Evolutionary conservation across 345 rosid genomes (phyloP).

Genomic region (Punica granatum): DNA sequence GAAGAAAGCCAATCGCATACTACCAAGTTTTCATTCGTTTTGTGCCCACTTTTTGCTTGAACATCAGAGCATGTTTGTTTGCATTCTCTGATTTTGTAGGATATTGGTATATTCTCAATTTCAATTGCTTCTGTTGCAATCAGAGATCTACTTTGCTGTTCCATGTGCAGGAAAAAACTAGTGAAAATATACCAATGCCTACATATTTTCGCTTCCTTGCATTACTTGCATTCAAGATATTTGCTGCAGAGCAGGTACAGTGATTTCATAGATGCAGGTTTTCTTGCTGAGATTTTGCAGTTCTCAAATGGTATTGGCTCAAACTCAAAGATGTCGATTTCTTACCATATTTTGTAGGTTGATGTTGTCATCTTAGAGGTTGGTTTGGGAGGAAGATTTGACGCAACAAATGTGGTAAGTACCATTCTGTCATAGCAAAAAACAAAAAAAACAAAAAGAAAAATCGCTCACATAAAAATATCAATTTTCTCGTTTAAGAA

Average conservation of each 20-base stretch:
- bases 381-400: constrained; percentile 86
- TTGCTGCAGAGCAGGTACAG: constrained; percentile 77
- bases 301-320: neutral
- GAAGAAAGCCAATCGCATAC: neutral
- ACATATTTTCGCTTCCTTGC: constrained; percentile 82
- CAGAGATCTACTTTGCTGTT: neutral
- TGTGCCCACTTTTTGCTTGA: neutral
- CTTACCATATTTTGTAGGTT: constrained; percentile 35
- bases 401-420: constrained; percentile 90
- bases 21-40: neutral
- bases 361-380: constrained; percentile 95
- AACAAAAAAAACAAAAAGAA: neutral
- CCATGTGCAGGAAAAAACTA: constrained; percentile 51
- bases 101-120: neutral
- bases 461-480: neutral
- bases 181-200: constrained; percentile 84
- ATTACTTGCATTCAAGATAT: constrained; percentile 87
- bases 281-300: neutral
- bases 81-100: neutral
- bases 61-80: neutral
- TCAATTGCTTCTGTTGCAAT: neutral
- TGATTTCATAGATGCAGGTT: neutral
- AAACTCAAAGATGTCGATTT: constrained; percentile 1
- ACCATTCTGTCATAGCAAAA: neutral
- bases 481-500: neutral